A percentile compares a stretch with the other conserved stretches of the same genome.
Conservation (phyloP, 495 filamentous ascomycete genomes). For the Aspergillus baeticus region DNA sequence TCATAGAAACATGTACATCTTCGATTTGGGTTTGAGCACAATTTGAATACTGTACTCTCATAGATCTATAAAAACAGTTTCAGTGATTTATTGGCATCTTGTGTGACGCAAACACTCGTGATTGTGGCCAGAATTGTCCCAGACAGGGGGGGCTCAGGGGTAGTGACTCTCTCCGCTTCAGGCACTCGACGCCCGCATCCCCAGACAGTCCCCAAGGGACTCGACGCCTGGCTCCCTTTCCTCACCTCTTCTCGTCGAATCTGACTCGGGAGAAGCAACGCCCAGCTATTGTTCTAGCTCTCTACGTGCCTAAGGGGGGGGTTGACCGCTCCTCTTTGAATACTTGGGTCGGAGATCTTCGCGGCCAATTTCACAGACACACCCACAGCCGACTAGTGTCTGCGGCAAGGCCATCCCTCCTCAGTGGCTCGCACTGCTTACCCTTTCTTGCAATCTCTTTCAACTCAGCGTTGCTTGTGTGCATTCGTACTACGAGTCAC, state of each 20-base stretch:
- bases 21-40: no score
- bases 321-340: neutral
- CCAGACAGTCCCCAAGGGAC: neutral
- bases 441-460: constrained; percentile 14
- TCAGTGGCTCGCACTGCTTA: constrained; percentile 23
- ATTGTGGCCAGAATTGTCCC: neutral
- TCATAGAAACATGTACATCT: no score
- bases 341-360: neutral
- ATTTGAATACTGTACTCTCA: no score
- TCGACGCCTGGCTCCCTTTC: no score
- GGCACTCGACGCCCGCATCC: neutral
- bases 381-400: neutral
- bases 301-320: neutral
- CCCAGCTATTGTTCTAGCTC: no score
- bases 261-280: no score
- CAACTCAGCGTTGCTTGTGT: neutral
- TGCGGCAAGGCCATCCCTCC: neutral
- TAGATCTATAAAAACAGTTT: neutral
- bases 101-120: neutral
- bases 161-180: neutral
- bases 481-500: neutral
- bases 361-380: neutral
- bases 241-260: no score
- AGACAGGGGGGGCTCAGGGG: neutral
- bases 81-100: neutral